Base-by-base conservation (phyloP, 768 basidiomycete species). In the Boletus subcaerulescens region DNA sequence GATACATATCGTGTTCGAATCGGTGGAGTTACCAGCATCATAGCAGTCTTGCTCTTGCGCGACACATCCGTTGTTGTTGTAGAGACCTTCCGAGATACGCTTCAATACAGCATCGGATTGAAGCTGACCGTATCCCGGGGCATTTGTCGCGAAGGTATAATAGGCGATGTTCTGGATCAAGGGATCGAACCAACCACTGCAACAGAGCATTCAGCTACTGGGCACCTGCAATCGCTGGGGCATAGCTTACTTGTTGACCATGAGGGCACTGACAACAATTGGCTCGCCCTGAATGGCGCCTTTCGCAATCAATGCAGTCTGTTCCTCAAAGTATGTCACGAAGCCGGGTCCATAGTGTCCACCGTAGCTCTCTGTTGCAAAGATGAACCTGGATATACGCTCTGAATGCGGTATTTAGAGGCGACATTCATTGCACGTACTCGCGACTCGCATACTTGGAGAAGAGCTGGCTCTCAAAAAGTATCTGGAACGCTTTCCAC, bases 291-390 rank as follows among this genome's bases (percentile, higher is more conserved):
- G 41, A 7, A 85, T 57, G 4, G 60, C 52, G 7, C 80, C 79
- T 9, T 62, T 62, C 10, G 70, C 58, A 48, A 87, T 86, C 48
- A 76, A 67, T 1, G 70, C 69, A 46, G 86, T 87, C 65, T 87
- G 85, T 52, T 84, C 69, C 33, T 85, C 75, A 61, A 88, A 86
- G 61, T 77, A 86, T 5, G 80, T 80, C 31, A 84, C 83, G 56
- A 86, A 86, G 47, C 74, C 74, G 4, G 85, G 84, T 1, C 81
- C 85, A 62, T 85, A 87, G 61, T 87, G 84, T 0, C 85, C 84
- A 7, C 85, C 85, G 51, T 85, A 87, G 48, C 82, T 84, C 63
- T 87, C 85, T 6, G 85, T 85, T 2, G 82, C 77, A 44, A 86
- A 76, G 36, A 84, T 78, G 59, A 86, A 85, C 60, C 85, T 85